A percentile compares a stretch with the other conserved stretches of the same genome.
Conservation (phyloP, 75 land plant genomes). For the Sequoiadendron giganteum region DNA sequence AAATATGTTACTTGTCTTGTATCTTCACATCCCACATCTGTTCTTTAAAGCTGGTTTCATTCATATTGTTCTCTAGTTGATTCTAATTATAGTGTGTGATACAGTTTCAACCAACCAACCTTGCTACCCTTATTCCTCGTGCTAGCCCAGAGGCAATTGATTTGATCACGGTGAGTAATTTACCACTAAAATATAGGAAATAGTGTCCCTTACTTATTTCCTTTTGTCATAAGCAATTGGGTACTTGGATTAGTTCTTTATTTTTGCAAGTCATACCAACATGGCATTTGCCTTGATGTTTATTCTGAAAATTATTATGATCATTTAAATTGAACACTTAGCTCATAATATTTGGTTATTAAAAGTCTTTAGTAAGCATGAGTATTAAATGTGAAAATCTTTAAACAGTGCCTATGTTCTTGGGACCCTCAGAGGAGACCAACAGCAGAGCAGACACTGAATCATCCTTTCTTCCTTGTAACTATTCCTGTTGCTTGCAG, state of each 20-base stretch:
- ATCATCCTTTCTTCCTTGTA: slow-evolving; percentile 90
- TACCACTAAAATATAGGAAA: neutral
- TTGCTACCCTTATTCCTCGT: slow-evolving; percentile 62
- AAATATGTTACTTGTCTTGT: neutral
- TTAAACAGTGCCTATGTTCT: slow-evolving; percentile 53
- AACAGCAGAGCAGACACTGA: slow-evolving; percentile 73
- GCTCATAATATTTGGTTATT: neutral
- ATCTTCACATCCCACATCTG: neutral
- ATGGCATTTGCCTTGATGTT: slow-evolving; percentile 3
- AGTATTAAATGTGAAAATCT: neutral
- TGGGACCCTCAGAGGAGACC: slow-evolving; percentile 90
- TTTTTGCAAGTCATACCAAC: neutral
- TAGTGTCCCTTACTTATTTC: neutral
- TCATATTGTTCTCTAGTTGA: neutral
- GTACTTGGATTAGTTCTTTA: neutral
- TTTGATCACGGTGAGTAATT: slow-evolving; percentile 57
- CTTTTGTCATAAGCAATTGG: neutral
- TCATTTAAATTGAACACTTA: neutral
- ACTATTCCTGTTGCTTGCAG: neutral
- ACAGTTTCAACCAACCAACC: slow-evolving; percentile 50
- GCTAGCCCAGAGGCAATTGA: slow-evolving; percentile 88
- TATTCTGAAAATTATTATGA: neutral
- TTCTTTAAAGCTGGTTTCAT: neutral
- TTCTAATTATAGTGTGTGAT: slow-evolving; percentile 7
- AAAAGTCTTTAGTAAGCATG: neutral